Evolutionary conservation across 768 basidiomycete genomes (phyloP), one percentile per base, ranked within the genome.

Genomic region (Guyanaporus albipodus): DNA sequence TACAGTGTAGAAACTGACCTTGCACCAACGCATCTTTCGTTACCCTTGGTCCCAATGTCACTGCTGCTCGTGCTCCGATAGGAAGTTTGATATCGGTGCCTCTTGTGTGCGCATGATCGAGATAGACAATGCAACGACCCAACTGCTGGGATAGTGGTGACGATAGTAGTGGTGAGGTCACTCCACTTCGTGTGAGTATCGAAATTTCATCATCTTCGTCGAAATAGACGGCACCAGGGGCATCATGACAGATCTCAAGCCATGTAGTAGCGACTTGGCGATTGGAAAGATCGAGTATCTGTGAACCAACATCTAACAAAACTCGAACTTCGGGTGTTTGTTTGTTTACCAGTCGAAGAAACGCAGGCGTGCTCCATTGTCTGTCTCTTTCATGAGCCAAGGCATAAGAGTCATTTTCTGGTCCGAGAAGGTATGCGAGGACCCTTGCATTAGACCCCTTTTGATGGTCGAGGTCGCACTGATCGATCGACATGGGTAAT

Each of bases 261-360:
- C 78, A 80, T 7, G 50, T 39, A 18, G 44, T 28, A 2, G 65
- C 73, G 3, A 79, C 39, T 19, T 75, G 57, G 2, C 48, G 27
- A 43, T 76, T 79, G 17, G 60, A 58, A 46, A 74, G 52, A 36
- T 80, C 77, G 5, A 80, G 64, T 46, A 80, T 72, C 51, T 80
- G 78, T 0, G 78, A 77, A 0, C 78, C 78, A 6, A 32, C 31
- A 32, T 32, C 31, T 7, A 32, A 15, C 3, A 32, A 32, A 33
- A 33, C 17, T 7, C 9, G 32, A 18, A 18, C 18, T 6, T 33
- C 8, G 4, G 17, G 32, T 8, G 7, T 7, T 18, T 33, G 17
- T 9, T 7, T 9, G n/a, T n/a, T 10, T 18, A 33, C 32, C 32
- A 18, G 8, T 6, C 17, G 32, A 8, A 33, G 32, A 3, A 33